Percentiles rank a stretch among this genome's conserved stretches.
phyloP scores from a whole-genome alignment of 768 basidiomycete genomes.

The Pisolithus tinctorius region DNA sequence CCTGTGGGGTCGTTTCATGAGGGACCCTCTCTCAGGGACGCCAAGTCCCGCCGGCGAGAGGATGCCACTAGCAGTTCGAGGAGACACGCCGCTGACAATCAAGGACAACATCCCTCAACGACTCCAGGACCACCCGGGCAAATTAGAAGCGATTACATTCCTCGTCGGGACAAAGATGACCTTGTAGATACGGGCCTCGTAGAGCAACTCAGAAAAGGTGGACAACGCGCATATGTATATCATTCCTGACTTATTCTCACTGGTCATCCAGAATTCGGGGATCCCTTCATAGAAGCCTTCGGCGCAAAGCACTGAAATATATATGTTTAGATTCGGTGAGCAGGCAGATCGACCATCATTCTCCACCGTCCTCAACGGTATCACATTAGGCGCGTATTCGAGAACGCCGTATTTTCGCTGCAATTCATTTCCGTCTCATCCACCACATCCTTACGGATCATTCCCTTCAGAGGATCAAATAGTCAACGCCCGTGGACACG shows the following conservation, averaged over 20 bases:
- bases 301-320: neutral
- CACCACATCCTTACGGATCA: too few relatives aligned
- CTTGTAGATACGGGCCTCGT: slow-evolving; percentile 44
- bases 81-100: slow-evolving; percentile 18
- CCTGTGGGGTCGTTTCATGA: slow-evolving; percentile 40
- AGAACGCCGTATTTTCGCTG: too few relatives aligned
- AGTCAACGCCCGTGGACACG: too few relatives aligned
- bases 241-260: neutral
- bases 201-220: slow-evolving; percentile 52
- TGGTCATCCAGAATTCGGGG: slow-evolving; percentile 10
- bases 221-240: slow-evolving; percentile 3
- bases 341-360: neutral
- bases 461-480: too few relatives aligned
- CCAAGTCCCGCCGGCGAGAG: slow-evolving; percentile 44
- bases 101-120: slow-evolving; percentile 8
- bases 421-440: too few relatives aligned
- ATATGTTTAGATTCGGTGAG: neutral
- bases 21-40: slow-evolving; percentile 40
- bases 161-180: slow-evolving; percentile 52
- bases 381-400: neutral
- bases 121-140: slow-evolving; percentile 15
- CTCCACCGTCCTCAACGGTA: neutral
- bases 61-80: slow-evolving; percentile 27
- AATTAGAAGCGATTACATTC: slow-evolving; percentile 30
- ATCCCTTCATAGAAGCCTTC: slow-evolving; percentile 41